Base-by-base conservation (phyloP, 2,329 filamentous ascomycete genomes). In the Fusarium haematococcum region DNA sequence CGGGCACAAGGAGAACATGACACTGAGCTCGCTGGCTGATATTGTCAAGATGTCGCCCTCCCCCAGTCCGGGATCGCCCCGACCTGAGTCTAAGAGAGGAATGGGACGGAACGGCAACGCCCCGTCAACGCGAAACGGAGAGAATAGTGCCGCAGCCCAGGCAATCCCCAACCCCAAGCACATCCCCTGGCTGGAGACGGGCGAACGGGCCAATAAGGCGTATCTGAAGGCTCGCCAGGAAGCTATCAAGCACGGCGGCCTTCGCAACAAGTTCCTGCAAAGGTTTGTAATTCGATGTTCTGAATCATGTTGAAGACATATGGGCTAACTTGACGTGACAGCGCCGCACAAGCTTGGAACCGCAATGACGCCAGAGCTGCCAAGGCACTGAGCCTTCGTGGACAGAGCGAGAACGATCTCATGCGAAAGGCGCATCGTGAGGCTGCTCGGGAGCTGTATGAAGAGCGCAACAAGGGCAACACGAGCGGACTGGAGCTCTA, bases 401-500 rank as follows among this genome's bases (percentile, higher is more conserved):
- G 97, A 14, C 97, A 98, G 84, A 97, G 94, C 77, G 97, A 99
- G 85, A 98, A 99, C 79, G 95, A 97, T 76, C 89, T 97, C 41
- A 99, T 99, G 97, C 92, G 95, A 74, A 97, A 98, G 85, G 96
- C 95, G 54, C 97, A 99, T 81, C 93, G 97, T 56, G 95, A 98
- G 84, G 97, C 97, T 11, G 97, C 97, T 25, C 91, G 92, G 39
- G 93, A 97, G 78, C 88, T 99, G 33, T 99, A 98, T 81, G 95
- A 98, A 82, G 94, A 97, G 81, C 94, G 96, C 43, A 98, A 98
- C 82, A 94, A 93, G 83, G 90, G 91, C 79, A 86, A 85, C 70
- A 83, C 83, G 32, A 86, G 85, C 69, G 84, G 87, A 66, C 83
- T 90, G 45, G 97, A 99, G 84, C 91, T 98, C 50, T 99, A 97